Evolutionary conservation across 192 early-diverging fungal species (phyloP), one percentile per base, ranked within the genome.

Genomic region (Linnemannia hyalina): DNA sequence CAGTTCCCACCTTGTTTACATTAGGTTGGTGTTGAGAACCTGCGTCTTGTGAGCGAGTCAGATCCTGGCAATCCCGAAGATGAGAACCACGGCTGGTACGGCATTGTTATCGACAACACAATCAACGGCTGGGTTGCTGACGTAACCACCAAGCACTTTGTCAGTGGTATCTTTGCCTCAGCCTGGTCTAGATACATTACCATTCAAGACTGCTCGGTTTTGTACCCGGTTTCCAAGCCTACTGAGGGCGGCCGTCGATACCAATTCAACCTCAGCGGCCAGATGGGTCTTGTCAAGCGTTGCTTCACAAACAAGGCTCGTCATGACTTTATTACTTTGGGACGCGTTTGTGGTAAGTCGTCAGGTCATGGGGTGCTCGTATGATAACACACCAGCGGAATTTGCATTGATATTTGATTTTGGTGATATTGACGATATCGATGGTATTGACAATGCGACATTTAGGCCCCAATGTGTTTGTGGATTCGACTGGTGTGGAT

Each of bases 51-150:
- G 1, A 86, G 79, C 22, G 84, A 86, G 41, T 63, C 22, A 1
- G 71, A 81, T 38, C 75, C 35, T 22, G 63, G 44, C 7, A 81
- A 81, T n/a, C 70, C 70, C 3, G 75, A 86, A 46, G 84, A 86
- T 52, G 84, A 86, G 52, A 77, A 26, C n/a, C 84, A 86, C 40
- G 84, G 72, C 35, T 86, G 84, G 84, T 86, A 86, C 47, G 84
- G 52, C 15, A n/a, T 86, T 44, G 63, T 86, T 5, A 26, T 86
- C 22, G 79, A 86, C 41, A 86, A 74, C 32, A 77, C 84, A 6
- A 16, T 77, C 8, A 23, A 86, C 38, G 74, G 84, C 35, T 86
- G 84, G 84, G 80, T 86, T 38, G 84, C 84, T 0, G 84, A 86
- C 63, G 84, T 86, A 57, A 86, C 84, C 0, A 86, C 84, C 1